Evolutionary conservation across 106 monocot species (phyloP), one percentile per base, ranked within the genome.

Genomic region (Allium sativum): DNA sequence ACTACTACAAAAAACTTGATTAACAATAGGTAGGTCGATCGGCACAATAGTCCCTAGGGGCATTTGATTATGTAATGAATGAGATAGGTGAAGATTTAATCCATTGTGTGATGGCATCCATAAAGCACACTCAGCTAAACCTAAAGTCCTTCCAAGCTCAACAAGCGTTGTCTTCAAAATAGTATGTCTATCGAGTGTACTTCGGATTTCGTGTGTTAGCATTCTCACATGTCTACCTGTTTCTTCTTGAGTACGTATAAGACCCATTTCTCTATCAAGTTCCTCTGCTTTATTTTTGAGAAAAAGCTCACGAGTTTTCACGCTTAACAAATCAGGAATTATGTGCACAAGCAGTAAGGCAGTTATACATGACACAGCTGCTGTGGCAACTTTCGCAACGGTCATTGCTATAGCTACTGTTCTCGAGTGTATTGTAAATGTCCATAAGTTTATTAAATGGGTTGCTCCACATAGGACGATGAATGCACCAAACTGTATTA

Each of bases 401-500:
- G 95, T 80, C 90, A 87, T 81, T 18, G 90, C 90, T 17, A 90
- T 40, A 22, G 81, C 84, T 10, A 90, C 63, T 0, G 78, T 84
- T 74, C 71, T 84, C 2, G 87, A 79, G 54, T 96, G 81, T 55
- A 70, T 71, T 12, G 73, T 71, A 57, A 84, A 87, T 45, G 84
- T 87, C 95, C 95, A 96, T n/a, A 96, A 75, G 48, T 82, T 96
- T 62, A 96, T 87, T 18, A 96, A 68, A 55, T 96, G 95, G 58
- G 95, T 96, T 12, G 90, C 87, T 21, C 95, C 95, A 73, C 95
- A 96, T 43, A 96, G 84, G 47, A 96, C 79, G 53, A 96, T 96
- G 70, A 96, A 96, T 6, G 84, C 87, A 48, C 90, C 87, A 67
- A 96, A 96, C 58, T 84, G 90, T 61, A 96, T 77, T 45, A 96